Conservation (phyloP, 176 grass and related monocot species). For the sorghum (Sorghum bicolor) region Sorghum_bicolor_NCBIv3 NC_012879.2:46846001-46846500, state of each 20-base stretch:
- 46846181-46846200: conserved; percentile 36
- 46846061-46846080: conserved; percentile 43
- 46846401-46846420: not conserved
- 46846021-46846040: no score
- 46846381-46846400: conserved; percentile 18
- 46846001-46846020: no score
- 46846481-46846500: not conserved
- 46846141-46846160: not conserved
- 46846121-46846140: conserved; percentile 28
- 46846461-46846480: not conserved
- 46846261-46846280: conserved; percentile 16
- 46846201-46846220: conserved; percentile 1
- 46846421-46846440: not conserved
- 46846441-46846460: not conserved
- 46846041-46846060: conserved; percentile 6
- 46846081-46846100: conserved; percentile 27
- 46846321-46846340: not conserved
- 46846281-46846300: conserved; percentile 38
- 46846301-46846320: conserved; percentile 15
- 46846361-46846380: conserved; percentile 4
- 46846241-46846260: conserved; percentile 39
- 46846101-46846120: conserved; percentile 35
- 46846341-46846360: not conserved
- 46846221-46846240: conserved; percentile 27
- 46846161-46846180: conserved; percentile 44